Evolutionary conservation across 2,329 filamentous ascomycete genomes (phyloP).

Genomic region (Ascosphaera pollenicola): DNA sequence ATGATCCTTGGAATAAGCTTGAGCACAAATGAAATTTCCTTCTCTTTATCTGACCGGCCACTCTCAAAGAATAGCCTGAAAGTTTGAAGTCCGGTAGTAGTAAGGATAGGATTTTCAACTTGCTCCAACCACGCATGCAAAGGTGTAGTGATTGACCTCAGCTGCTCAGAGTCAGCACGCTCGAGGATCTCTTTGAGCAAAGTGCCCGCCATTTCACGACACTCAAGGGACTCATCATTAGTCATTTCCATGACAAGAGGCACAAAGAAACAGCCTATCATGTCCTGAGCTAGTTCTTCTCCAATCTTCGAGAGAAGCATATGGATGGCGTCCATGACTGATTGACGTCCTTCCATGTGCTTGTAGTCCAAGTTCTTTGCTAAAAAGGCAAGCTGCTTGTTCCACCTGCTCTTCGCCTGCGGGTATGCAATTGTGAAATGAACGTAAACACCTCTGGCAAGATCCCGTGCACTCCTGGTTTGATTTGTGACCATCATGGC

Average conservation of each 20-base stretch:
- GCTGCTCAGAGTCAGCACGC: slow-evolving; percentile 49
- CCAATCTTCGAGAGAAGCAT: slow-evolving; percentile 69
- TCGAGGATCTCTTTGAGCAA: slow-evolving; percentile 64
- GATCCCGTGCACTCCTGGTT: slow-evolving; percentile 64
- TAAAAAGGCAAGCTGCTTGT: slow-evolving; percentile 72
- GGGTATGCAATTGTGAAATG: slow-evolving; percentile 91
- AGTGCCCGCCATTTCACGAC: slow-evolving; percentile 57
- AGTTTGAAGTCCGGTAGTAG: slow-evolving; percentile 53
- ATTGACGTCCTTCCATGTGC: slow-evolving; percentile 68
- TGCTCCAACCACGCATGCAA: slow-evolving; percentile 58
- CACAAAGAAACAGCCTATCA: slow-evolving; percentile 62
- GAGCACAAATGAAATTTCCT: slow-evolving; percentile 42
- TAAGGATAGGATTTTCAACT: slow-evolving; percentile 46
- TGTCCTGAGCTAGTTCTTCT: slow-evolving; percentile 60
- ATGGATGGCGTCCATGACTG: slow-evolving; percentile 80
- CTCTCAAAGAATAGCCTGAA: slow-evolving; percentile 68
- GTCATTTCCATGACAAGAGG: slow-evolving; percentile 66
- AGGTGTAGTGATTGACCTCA: slow-evolving; percentile 46
- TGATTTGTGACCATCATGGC: slow-evolving; percentile 93
- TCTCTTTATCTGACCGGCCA: slow-evolving; percentile 36
- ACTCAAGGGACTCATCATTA: slow-evolving; percentile 75
- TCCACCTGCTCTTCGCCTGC: slow-evolving; percentile 71
- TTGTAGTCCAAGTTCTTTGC: slow-evolving; percentile 82
- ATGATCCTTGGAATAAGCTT: slow-evolving; percentile 33
- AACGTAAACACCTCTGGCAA: slow-evolving; percentile 75